phyloP scores from a whole-genome alignment of 2,329 filamentous ascomycete genomes.

The Ophiostoma sp. region DNA sequence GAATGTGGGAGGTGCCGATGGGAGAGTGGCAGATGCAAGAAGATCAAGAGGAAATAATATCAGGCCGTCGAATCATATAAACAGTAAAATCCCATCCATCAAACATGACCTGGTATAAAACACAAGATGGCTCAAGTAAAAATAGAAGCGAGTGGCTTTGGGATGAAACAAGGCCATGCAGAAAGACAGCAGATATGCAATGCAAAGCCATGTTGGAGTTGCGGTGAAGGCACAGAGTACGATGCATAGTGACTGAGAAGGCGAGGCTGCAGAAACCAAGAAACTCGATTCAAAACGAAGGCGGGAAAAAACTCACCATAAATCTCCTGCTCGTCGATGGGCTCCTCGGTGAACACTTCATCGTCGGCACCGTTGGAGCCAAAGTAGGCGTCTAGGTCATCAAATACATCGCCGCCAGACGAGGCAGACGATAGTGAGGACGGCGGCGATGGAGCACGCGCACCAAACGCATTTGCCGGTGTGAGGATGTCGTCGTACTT shows the following conservation, averaged over 20 bases:
- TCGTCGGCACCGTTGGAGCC: conserved; percentile 28
- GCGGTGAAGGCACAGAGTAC: no score
- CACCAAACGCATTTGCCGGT: conserved; percentile 26
- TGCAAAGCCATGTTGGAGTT: no score
- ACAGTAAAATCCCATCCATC: background rate
- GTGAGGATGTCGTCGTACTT: conserved; percentile 44
- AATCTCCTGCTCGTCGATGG: conserved; percentile 95
- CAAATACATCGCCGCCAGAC: conserved; percentile 30
- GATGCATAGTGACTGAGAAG: no score
- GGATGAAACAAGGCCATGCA: background rate
- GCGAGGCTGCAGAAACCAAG: background rate
- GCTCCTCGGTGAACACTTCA: conserved; percentile 62
- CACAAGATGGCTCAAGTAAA: background rate
- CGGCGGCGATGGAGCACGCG: conserved; percentile 23
- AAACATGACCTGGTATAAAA: background rate
- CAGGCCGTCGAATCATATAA: background rate
- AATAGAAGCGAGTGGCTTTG: background rate
- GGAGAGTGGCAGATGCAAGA: background rate
- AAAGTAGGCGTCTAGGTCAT: conserved; percentile 21
- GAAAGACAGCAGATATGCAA: no score
- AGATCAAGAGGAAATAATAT: background rate
- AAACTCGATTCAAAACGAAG: background rate
- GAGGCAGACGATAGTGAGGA: conserved; percentile 36
- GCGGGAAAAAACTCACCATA: conserved; percentile 58
- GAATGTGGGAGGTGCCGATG: background rate